Evolutionary conservation across 2,329 filamentous ascomycete species (phyloP).

Genomic region (Neonectria magnoliae): DNA sequence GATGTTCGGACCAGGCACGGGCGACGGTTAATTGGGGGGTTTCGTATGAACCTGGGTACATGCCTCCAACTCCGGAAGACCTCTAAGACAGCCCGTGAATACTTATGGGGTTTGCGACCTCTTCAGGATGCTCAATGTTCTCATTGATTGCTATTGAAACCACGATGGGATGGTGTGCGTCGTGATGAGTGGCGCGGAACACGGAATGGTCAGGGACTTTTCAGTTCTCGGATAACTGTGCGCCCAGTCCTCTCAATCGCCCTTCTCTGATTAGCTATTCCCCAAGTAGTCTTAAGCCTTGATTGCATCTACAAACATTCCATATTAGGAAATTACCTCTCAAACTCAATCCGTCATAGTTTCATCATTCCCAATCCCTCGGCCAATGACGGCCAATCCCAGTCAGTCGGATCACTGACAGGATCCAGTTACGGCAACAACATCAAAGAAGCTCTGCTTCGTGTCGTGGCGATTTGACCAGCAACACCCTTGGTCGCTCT

Average conservation of each 20-base stretch:
- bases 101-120: not conserved
- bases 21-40: conserved; percentile 1
- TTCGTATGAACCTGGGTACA: not conserved
- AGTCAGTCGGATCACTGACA: not conserved
- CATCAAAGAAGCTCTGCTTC: not conserved
- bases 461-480: not conserved
- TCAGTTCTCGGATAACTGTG: not conserved
- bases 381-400: not conserved
- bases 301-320: not conserved
- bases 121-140: not conserved
- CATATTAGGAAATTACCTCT: too few relatives aligned
- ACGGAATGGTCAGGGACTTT: not conserved
- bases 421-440: not conserved
- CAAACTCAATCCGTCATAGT: too few relatives aligned
- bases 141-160: not conserved
- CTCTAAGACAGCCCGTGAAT: not conserved
- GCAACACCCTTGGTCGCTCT: not conserved
- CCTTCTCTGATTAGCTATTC: not conserved
- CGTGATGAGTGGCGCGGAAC: too few relatives aligned
- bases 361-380: too few relatives aligned
- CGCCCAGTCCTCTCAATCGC: too few relatives aligned
- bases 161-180: too few relatives aligned
- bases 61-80: not conserved
- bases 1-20: not conserved
- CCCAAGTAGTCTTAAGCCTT: not conserved